Evolutionary conservation across 106 monocot species (phyloP).

Genomic region (Acorus gramineus): DNA sequence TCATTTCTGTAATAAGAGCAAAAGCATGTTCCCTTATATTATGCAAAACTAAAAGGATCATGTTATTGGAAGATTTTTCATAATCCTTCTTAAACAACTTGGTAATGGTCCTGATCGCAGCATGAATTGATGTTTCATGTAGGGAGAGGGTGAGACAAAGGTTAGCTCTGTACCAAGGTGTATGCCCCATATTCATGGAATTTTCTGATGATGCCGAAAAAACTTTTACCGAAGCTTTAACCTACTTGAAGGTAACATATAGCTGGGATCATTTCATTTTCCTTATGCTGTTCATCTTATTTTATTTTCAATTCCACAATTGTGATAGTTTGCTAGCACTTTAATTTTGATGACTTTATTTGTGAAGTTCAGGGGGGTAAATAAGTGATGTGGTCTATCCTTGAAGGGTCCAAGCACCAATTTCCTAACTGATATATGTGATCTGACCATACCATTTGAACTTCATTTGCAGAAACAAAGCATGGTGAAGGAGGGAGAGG

Average conservation of each 20-base stretch:
- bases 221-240: constrained; percentile 62
- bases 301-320: neutral
- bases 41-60: too few relatives aligned
- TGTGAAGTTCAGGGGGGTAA: neutral
- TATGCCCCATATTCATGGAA: constrained; percentile 74
- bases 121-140: constrained; percentile 6
- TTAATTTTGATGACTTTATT: neutral
- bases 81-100: too few relatives aligned
- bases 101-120: neutral
- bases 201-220: constrained; percentile 78
- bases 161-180: constrained; percentile 86
- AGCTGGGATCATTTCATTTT: neutral
- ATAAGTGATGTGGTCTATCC: neutral
- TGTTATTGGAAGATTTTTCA: too few relatives aligned
- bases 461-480: constrained; percentile 55
- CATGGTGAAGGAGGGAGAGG: constrained; percentile 90
- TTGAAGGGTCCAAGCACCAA: neutral
- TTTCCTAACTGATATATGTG: too few relatives aligned
- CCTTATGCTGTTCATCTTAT: neutral
- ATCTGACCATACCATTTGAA: too few relatives aligned
- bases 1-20: too few relatives aligned
- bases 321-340: neutral
- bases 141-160: constrained; percentile 97
- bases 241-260: constrained; percentile 59
- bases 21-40: too few relatives aligned